Evolutionary conservation across 768 basidiomycete genomes (phyloP).

Genomic region (Thelephora ganbajun): DNA sequence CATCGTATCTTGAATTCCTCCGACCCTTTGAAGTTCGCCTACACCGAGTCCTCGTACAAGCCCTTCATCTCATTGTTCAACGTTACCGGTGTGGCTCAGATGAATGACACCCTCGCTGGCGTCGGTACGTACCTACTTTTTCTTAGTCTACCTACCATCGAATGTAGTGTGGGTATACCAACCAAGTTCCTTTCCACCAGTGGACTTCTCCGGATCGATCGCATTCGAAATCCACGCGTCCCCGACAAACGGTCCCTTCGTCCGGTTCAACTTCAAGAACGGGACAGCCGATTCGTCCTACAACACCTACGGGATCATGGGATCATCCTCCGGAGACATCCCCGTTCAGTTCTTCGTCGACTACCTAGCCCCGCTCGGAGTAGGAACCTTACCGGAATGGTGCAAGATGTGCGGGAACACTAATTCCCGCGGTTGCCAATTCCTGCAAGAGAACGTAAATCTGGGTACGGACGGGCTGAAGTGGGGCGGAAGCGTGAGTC

Average conservation of each 20-base stretch:
- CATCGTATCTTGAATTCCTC: conserved; percentile 32
- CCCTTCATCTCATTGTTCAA: conserved; percentile 70
- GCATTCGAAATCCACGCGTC: conserved; percentile 47
- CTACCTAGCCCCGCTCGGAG: conserved; percentile 27
- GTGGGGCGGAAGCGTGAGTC: too few relatives aligned
- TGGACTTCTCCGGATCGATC: conserved; percentile 45
- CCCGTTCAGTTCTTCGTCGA: conserved; percentile 38
- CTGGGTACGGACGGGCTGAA: too few relatives aligned
- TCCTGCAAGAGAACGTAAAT: too few relatives aligned
- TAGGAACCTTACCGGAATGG: conserved; percentile 44
- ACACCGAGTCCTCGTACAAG: conserved; percentile 58
- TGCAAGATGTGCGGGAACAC: conserved; percentile 45
- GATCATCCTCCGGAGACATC: conserved; percentile 31
- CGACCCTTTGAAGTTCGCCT: conserved; percentile 41
- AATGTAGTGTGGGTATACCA: neutral
- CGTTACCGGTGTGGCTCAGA: conserved; percentile 45
- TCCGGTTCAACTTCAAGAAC: conserved; percentile 62
- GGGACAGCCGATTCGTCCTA: conserved; percentile 37
- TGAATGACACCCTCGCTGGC: conserved; percentile 38
- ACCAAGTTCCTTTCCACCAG: conserved; percentile 17
- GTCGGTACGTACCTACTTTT: conserved; percentile 29
- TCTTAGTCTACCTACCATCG: neutral
- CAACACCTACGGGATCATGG: conserved; percentile 23
- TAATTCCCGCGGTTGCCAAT: conserved; percentile 43
- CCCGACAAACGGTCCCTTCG: conserved; percentile 28